A percentile compares a stretch with the other conserved stretches of the same genome.
phyloP scores from a whole-genome alignment of 1,139 yeast genomes.

The Pichia sp. region DNA sequence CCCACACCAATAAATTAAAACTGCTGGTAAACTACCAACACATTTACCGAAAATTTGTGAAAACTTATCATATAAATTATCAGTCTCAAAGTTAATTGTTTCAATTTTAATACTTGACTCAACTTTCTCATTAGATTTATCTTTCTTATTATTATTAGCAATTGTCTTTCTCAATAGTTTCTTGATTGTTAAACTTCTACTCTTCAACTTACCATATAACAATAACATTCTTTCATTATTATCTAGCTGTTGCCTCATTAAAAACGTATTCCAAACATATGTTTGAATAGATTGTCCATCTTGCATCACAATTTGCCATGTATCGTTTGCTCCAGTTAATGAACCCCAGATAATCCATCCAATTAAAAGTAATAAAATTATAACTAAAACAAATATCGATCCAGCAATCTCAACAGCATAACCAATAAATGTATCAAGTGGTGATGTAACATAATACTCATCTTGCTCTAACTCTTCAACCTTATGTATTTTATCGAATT shows the following conservation, averaged over 20 bases:
- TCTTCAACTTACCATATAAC: constrained; percentile 27
- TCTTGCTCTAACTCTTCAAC: constrained; percentile 9
- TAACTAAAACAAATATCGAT: constrained; percentile 23
- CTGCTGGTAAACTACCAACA: constrained; percentile 29
- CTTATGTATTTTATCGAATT: constrained; percentile 1
- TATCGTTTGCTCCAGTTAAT: constrained; percentile 27
- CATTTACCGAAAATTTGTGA: constrained; percentile 20
- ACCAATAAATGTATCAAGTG: constrained; percentile 14
- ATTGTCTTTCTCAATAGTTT: constrained; percentile 16
- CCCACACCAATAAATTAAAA: constrained; percentile 32
- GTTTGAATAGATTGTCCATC: constrained; percentile 36
- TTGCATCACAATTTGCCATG: constrained; percentile 37
- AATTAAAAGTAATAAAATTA: constrained; percentile 26
- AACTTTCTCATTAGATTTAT: background rate
- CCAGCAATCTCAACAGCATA: constrained; percentile 26
- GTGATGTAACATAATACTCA: constrained; percentile 13
- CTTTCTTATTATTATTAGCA: constrained; percentile 1
- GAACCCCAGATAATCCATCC: constrained; percentile 31
- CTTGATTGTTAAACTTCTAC: constrained; percentile 26
- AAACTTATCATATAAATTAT: constrained; percentile 28
- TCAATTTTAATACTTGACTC: background rate
- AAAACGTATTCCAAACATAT: constrained; percentile 33
- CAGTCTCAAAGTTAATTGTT: constrained; percentile 3
- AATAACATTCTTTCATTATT: constrained; percentile 18
- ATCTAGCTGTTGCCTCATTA: constrained; percentile 35